Evolutionary conservation across 208 protist genomes (phyloP), one percentile per base, ranked within the genome.

Genomic region (Crithidia acanthocephali): DNA sequence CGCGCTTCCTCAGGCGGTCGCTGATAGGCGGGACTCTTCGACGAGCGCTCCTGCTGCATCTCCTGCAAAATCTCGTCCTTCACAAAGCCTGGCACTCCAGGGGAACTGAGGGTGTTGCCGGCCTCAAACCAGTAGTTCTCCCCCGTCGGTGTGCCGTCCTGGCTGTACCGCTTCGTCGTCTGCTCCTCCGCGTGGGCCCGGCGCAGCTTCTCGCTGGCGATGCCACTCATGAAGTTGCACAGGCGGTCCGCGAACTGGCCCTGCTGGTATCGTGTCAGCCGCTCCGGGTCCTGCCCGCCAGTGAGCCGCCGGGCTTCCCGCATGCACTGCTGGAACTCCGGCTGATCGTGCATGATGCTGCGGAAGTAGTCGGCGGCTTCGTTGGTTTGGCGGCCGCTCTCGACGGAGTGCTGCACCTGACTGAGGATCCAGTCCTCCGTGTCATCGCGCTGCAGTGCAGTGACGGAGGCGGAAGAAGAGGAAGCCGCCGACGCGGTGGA

Each of bases 101-200:
- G 83, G 1, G 86, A 92, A 25, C 80, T 42, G 18, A 96, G 74
- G 42, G 80, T 87, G 59, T 83, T 84, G 45, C 86, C 86, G 2
- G 83, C 86, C 73, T 96, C 91, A 56, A 92, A 89, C 89, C 91
- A 96, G 70, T 94, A 94, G 58, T 94, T 86, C 64, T 96, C 88
- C 0, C 89, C 89, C 3, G 91, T 96, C 0, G 88, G 83, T 1
- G 81, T 84, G n/a, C 91, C 91, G 22, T 94, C 86, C 52, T 92
- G 77, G 15, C 83, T 86, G 77, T 90, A 86, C 27, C 70, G 80
- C 64, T 83, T 83, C 32, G 81, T 82, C 32, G 63, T 63, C 37
- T 76, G 47, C 72, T 94, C 84, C 74, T 94, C 88, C 23, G 61
- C 48, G 51, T 86, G 79, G 20, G 72, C 80, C 20, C 67, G 73